Percentiles rank a stretch among this genome's conserved stretches.
These are phyloP conservation scores for Phytopythium helicoides DNA, from an alignment of 352 stramenopile species.

Conservation along the genomic window DNA sequence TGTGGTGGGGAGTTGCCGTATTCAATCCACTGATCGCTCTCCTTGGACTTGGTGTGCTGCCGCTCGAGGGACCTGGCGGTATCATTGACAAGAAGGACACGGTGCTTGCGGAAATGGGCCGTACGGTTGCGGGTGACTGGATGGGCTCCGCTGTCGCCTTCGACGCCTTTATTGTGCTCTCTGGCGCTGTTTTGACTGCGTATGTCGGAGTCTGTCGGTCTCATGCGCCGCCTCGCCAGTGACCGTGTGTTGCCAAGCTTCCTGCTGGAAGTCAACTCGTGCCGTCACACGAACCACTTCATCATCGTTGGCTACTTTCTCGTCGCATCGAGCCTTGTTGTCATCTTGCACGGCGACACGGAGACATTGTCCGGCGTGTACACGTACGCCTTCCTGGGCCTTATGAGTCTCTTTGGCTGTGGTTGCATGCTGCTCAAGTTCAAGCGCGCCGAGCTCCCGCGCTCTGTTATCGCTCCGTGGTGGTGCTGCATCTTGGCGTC, in stretches of 20 bases:
- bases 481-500: constrained; percentile 83
- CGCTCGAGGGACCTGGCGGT: constrained; percentile 63
- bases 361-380: constrained; percentile 93
- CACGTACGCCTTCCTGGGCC: constrained; percentile 93
- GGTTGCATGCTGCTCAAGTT: constrained; percentile 95
- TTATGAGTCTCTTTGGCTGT: constrained; percentile 93
- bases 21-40: constrained; percentile 94
- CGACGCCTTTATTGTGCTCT: constrained; percentile 94
- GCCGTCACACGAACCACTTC: constrained; percentile 89
- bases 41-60: constrained; percentile 88
- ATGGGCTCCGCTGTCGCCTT: constrained; percentile 82
- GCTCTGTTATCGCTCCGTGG: constrained; percentile 87
- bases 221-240: constrained; percentile 90
- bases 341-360: constrained; percentile 90
- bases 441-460: constrained; percentile 89
- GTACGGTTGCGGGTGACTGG: constrained; percentile 68
- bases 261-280: constrained; percentile 76
- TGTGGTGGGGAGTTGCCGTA: constrained; percentile 93
- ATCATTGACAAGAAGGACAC: constrained; percentile 87
- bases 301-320: constrained; percentile 92
- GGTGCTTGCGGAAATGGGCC: constrained; percentile 90
- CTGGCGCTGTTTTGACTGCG: constrained; percentile 90
- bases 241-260: constrained; percentile 86
- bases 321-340: constrained; percentile 83
- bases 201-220: constrained; percentile 93